Percentiles rank a stretch among this genome's conserved stretches.
Evolutionary conservation across 2,329 filamentous ascomycete genomes (phyloP).

Genomic region (Microcyclosporella mali): DNA sequence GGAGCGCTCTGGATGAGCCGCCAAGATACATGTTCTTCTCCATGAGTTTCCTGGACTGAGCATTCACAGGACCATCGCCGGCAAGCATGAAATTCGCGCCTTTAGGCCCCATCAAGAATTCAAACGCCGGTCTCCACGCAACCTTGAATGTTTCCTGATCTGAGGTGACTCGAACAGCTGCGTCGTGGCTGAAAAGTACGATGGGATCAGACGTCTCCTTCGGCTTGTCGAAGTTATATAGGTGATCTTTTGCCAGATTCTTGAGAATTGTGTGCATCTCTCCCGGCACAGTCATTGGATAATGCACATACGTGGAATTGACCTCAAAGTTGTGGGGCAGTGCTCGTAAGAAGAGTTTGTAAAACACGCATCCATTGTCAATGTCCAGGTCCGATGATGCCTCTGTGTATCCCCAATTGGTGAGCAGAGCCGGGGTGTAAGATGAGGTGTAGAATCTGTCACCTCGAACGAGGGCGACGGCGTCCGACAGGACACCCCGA

Average conservation of each 20-base stretch:
- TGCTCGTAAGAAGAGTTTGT: constrained; percentile 47
- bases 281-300: constrained; percentile 43
- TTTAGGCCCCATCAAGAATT: constrained; percentile 40
- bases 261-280: constrained; percentile 42
- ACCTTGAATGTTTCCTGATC: constrained; percentile 43
- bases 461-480: constrained; percentile 52
- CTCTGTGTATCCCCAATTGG: constrained; percentile 44
- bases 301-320: constrained; percentile 46
- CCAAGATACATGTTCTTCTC: constrained; percentile 38
- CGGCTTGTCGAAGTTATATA: constrained; percentile 36
- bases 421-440: constrained; percentile 32
- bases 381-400: constrained; percentile 39
- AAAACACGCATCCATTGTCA: constrained; percentile 46
- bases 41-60: constrained; percentile 40
- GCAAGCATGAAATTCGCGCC: constrained; percentile 45
- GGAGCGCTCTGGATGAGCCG: constrained; percentile 22
- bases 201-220: constrained; percentile 28
- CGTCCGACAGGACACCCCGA: constrained; percentile 54
- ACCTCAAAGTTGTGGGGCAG: constrained; percentile 46
- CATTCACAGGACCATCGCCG: constrained; percentile 39
- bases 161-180: constrained; percentile 38
- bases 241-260: constrained; percentile 35
- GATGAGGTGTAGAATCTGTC: constrained; percentile 53
- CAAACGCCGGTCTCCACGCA: constrained; percentile 42
- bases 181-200: constrained; percentile 42